Percentiles rank a stretch among this genome's conserved stretches.
These are phyloP conservation scores for Podospora australis DNA, from an alignment of 495 filamentous ascomycete genomes.

Conservation along the genomic window DNA sequence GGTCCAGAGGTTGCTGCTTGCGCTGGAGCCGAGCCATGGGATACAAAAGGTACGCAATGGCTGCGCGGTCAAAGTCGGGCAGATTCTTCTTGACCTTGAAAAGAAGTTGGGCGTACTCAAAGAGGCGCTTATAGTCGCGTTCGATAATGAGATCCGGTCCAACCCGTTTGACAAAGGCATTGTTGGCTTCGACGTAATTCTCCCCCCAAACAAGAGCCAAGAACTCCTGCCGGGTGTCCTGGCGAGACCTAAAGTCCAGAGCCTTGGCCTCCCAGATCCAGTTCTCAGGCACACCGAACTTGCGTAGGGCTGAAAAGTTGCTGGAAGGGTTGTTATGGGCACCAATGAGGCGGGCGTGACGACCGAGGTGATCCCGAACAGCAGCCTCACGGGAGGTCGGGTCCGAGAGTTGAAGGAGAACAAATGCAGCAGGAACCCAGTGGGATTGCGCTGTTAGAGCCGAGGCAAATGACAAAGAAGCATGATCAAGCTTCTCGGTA, in stretches of 20 bases:
- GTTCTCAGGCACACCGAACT: conserved; percentile 58
- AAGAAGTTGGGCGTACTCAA: conserved; percentile 40
- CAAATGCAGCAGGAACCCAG: conserved; percentile 64
- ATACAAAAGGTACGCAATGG: conserved; percentile 77
- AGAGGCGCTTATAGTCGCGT: conserved; percentile 59
- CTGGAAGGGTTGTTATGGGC: conserved; percentile 8
- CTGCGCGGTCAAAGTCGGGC: conserved; percentile 65
- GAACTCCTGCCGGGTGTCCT: conserved; percentile 58
- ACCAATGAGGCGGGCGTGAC: conserved; percentile 52
- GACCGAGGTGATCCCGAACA: conserved; percentile 63
- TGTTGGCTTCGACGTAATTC: conserved; percentile 74
- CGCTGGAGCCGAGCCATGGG: conserved; percentile 50
- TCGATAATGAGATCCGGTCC: conserved; percentile 75
- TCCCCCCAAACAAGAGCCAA: conserved; percentile 68
- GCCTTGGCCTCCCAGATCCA: conserved; percentile 91
- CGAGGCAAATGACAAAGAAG: conserved; percentile 64
- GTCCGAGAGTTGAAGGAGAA: conserved; percentile 68
- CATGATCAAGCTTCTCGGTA: conserved; percentile 53
- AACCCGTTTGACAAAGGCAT: conserved; percentile 68
- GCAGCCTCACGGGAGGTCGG: conserved; percentile 55
- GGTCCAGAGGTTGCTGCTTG: conserved; percentile 29
- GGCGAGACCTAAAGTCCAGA: conserved; percentile 63
- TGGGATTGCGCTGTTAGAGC: conserved; percentile 62
- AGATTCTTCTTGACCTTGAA: conserved; percentile 55
- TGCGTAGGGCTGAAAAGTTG: conserved; percentile 28